phyloP scores from a whole-genome alignment of 2,329 filamentous ascomycete genomes.

The Aureobasidium sp. region DNA sequence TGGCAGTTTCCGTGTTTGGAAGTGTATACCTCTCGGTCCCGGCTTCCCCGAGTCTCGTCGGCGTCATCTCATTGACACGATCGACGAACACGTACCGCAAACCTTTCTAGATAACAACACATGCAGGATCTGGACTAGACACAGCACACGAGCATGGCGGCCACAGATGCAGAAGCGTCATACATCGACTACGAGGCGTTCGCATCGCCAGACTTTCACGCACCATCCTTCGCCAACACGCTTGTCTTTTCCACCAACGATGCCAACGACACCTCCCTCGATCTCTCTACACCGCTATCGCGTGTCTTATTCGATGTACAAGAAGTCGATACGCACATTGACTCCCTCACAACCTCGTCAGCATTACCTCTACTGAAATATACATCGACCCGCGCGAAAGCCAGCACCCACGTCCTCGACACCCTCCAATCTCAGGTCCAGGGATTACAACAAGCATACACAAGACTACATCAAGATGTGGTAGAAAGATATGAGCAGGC shows the following conservation, averaged over 20 bases:
- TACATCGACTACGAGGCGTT: conserved; percentile 97
- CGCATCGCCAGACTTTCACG: conserved; percentile 72
- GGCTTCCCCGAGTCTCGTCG: neutral
- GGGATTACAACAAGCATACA: conserved; percentile 76
- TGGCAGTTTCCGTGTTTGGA: neutral
- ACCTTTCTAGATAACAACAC: neutral
- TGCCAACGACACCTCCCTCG: conserved; percentile 77
- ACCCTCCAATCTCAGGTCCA: conserved; percentile 75
- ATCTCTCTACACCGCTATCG: conserved; percentile 89
- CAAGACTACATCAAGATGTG: conserved; percentile 78
- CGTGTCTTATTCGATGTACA: conserved; percentile 93
- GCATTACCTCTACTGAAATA: conserved; percentile 75
- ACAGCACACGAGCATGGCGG: neutral
- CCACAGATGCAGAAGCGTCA: conserved; percentile 49
- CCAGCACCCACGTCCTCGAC: conserved; percentile 64
- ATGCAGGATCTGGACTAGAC: neutral
- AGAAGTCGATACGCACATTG: conserved; percentile 93
- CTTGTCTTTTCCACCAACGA: conserved; percentile 90
- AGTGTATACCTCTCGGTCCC: conserved; percentile 8
- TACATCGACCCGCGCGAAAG: conserved; percentile 65
- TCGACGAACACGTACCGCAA: neutral
- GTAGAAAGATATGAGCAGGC: conserved; percentile 78
- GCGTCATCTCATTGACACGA: neutral
- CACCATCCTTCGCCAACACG: conserved; percentile 76
- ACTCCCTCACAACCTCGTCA: conserved; percentile 76